phyloP scores from a whole-genome alignment of 116 monocot genomes.

The Iris pallida region DNA sequence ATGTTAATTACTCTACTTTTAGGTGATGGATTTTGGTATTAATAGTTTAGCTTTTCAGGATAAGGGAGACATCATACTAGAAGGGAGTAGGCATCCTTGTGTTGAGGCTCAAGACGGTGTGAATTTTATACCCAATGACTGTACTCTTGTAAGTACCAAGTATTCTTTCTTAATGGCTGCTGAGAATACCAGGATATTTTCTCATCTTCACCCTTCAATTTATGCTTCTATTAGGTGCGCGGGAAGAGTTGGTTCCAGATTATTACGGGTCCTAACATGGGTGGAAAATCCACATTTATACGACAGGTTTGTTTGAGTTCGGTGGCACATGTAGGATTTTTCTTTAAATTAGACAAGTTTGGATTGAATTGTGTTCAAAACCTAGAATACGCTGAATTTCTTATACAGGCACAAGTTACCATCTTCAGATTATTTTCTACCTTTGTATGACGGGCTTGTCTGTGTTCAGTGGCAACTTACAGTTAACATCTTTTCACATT shows the following conservation, averaged over 20 bases:
- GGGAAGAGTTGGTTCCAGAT: slow-evolving; percentile 97
- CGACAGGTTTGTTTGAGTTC: slow-evolving; percentile 61
- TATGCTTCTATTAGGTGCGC: slow-evolving; percentile 46
- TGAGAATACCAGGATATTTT: neutral
- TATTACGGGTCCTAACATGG: slow-evolving; percentile 99
- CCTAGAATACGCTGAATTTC: no score
- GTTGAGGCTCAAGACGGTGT: slow-evolving; percentile 96
- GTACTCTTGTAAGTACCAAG: slow-evolving; percentile 61
- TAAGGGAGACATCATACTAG: slow-evolving; percentile 83
- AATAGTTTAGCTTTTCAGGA: slow-evolving; percentile 44
- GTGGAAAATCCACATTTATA: slow-evolving; percentile 98
- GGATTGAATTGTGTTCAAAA: no score
- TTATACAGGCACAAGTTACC: no score
- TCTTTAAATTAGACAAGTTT: neutral
- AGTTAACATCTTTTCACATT: no score
- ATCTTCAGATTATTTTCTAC: no score
- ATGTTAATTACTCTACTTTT: slow-evolving; percentile 1
- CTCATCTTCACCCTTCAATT: slow-evolving; percentile 6
- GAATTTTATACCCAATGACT: slow-evolving; percentile 97
- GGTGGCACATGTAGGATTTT: slow-evolving; percentile 1
- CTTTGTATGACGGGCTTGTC: no score
- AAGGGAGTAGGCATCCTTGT: slow-evolving; percentile 97
- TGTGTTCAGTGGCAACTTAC: no score
- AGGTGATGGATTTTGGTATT: neutral
- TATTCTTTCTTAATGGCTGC: neutral